Percentiles rank a stretch among this genome's conserved stretches.
Conservation (phyloP, 2,329 filamentous ascomycete genomes). For the Orbilia quercus region DNA sequence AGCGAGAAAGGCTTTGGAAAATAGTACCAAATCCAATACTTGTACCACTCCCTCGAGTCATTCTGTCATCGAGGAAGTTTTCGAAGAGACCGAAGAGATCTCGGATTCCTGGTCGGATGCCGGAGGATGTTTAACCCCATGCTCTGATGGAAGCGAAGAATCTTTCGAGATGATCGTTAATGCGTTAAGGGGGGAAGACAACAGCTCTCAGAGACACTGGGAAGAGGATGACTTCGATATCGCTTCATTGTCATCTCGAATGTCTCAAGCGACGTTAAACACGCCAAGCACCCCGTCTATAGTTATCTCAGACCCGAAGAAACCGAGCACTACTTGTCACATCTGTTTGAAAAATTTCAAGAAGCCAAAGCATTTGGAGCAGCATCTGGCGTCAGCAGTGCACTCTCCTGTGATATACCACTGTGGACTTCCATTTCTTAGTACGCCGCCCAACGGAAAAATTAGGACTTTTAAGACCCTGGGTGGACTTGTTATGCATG, state of each 20-base stretch:
- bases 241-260: not conserved
- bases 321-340: not conserved
- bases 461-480: constrained; percentile 32
- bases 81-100: not conserved
- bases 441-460: not conserved
- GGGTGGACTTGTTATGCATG: constrained; percentile 22
- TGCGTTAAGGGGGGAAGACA: not conserved
- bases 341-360: constrained; percentile 18
- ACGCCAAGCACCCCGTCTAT: not conserved
- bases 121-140: constrained; percentile 1
- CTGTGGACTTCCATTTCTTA: constrained; percentile 20
- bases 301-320: not conserved
- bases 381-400: constrained; percentile 12
- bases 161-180: constrained; percentile 3
- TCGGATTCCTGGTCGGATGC: constrained; percentile 1
- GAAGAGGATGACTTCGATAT: constrained; percentile 14
- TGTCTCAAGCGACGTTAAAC: not conserved
- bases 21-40: not conserved
- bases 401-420: constrained; percentile 29
- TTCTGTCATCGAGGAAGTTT: not conserved
- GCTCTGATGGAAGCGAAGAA: not conserved
- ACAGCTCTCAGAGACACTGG: not conserved
- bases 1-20: constrained; percentile 9
- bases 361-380: not conserved
- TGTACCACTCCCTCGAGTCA: not conserved